Evolutionary conservation across 371 early-diverging fungal genomes (phyloP).

Genomic region (Capillidium rhysosporum): DNA sequence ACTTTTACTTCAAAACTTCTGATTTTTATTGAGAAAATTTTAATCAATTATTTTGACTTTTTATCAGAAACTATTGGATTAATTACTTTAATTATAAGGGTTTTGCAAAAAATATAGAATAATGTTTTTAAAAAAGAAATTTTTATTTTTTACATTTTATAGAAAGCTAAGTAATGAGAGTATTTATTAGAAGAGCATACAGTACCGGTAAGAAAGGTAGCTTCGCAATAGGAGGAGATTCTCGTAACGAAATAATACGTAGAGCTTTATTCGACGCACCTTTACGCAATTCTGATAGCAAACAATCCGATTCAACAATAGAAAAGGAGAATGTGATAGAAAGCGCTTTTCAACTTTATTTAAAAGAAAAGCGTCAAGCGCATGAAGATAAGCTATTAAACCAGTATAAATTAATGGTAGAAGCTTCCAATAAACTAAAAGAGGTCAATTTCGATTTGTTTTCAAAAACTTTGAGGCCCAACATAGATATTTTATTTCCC

Average conservation of each 20-base stretch:
- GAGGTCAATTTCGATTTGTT: slow-evolving; percentile 35
- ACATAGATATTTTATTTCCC: slow-evolving; percentile 7
- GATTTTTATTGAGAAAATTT: too few relatives aligned
- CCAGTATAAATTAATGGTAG: slow-evolving; percentile 47
- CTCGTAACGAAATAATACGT: slow-evolving; percentile 48
- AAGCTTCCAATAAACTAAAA: slow-evolving; percentile 48
- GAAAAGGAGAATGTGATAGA: slow-evolving; percentile 53
- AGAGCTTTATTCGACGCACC: slow-evolving; percentile 45
- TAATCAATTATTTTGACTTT: too few relatives aligned
- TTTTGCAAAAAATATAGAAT: too few relatives aligned
- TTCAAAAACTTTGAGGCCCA: slow-evolving; percentile 27
- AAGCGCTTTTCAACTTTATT: slow-evolving; percentile 46
- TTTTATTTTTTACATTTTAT: too few relatives aligned
- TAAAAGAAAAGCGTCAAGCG: slow-evolving; percentile 29
- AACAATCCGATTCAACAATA: slow-evolving; percentile 1
- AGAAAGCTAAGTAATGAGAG: too few relatives aligned
- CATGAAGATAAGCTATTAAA: slow-evolving; percentile 32
- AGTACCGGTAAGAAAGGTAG: too few relatives aligned
- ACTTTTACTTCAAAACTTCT: too few relatives aligned
- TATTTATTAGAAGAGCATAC: too few relatives aligned
- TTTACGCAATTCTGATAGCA: slow-evolving; percentile 23
- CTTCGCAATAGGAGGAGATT: slow-evolving; percentile 20
- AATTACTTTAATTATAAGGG: too few relatives aligned
- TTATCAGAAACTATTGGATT: too few relatives aligned
- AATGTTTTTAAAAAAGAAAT: too few relatives aligned